Evolutionary conservation across 2,329 filamentous ascomycete species (phyloP).

Genomic region (Blastomyces emzantsi): DNA sequence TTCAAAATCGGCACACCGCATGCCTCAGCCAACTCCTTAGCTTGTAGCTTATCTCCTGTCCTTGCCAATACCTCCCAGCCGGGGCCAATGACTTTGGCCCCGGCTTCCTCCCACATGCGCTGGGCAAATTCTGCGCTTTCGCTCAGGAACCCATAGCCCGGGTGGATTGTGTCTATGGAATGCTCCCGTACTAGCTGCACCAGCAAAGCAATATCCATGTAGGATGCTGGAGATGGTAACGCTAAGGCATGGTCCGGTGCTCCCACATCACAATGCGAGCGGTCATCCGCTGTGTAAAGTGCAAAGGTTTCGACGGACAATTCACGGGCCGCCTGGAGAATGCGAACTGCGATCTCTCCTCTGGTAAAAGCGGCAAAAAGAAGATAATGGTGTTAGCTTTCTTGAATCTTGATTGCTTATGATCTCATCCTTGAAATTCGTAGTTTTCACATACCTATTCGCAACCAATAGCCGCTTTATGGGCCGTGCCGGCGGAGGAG

Average conservation of each 20-base stretch:
- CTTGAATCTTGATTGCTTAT: neutral
- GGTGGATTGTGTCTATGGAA: slow-evolving; percentile 48
- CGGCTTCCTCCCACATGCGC: slow-evolving; percentile 43
- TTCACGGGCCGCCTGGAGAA: slow-evolving; percentile 52
- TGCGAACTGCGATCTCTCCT: slow-evolving; percentile 56
- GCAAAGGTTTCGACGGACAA: slow-evolving; percentile 48
- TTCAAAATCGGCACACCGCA: slow-evolving; percentile 46
- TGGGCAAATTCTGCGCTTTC: slow-evolving; percentile 45
- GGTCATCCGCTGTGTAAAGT: slow-evolving; percentile 48
- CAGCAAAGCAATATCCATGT: slow-evolving; percentile 45
- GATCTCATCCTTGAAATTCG: neutral
- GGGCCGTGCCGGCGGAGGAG: slow-evolving; percentile 23
- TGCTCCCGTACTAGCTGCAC: slow-evolving; percentile 42
- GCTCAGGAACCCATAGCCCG: slow-evolving; percentile 55
- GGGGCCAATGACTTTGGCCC: slow-evolving; percentile 45
- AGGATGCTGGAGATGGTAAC: slow-evolving; percentile 44
- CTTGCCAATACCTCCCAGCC: slow-evolving; percentile 48
- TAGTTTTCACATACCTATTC: slow-evolving; percentile 39
- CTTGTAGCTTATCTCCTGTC: slow-evolving; percentile 50
- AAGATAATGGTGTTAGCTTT: neutral
- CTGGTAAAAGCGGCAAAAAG: slow-evolving; percentile 25
- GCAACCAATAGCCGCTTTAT: slow-evolving; percentile 47
- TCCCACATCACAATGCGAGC: slow-evolving; percentile 44
- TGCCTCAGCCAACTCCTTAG: slow-evolving; percentile 43
- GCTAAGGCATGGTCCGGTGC: slow-evolving; percentile 42